Evolutionary conservation across 2,329 filamentous ascomycete species (phyloP).

Genomic region (Fusarium sp.): DNA sequence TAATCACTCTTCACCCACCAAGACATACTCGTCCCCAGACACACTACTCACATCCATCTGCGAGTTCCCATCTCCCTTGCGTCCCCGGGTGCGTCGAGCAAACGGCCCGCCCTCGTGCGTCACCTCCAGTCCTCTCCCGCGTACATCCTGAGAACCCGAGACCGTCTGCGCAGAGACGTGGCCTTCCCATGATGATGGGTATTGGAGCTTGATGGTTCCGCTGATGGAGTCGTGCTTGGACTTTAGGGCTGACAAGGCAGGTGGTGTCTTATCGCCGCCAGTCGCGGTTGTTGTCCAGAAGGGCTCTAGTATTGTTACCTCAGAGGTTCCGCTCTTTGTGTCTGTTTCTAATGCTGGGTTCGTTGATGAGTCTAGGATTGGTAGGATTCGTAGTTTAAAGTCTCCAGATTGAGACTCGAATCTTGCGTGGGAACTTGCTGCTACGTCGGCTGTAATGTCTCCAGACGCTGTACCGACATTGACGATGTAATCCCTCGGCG

Average conservation of each 20-base stretch:
- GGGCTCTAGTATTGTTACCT: constrained; percentile 54
- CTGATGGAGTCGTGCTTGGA: constrained; percentile 56
- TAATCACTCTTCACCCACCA: constrained; percentile 34
- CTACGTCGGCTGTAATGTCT: constrained; percentile 51
- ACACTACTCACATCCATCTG: constrained; percentile 45
- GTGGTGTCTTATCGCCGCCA: constrained; percentile 2
- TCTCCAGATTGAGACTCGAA: constrained; percentile 54
- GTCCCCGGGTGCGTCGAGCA: constrained; percentile 47
- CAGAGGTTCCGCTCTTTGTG: constrained; percentile 55
- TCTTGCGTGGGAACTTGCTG: constrained; percentile 49
- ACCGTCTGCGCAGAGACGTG: constrained; percentile 51
- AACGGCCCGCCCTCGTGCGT: constrained; percentile 45
- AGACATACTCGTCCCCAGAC: constrained; percentile 43
- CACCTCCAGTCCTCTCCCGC: constrained; percentile 55
- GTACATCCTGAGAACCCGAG: constrained; percentile 51
- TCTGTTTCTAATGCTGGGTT: constrained; percentile 50
- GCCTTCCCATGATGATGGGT: constrained; percentile 61
- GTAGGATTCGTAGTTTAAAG: constrained; percentile 53
- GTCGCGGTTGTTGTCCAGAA: constrained; percentile 47
- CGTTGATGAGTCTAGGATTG: constrained; percentile 50
- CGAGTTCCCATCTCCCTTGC: constrained; percentile 54
- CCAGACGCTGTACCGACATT: constrained; percentile 56
- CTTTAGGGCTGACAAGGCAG: constrained; percentile 49
- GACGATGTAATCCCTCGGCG: constrained; percentile 57
- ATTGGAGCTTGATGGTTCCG: constrained; percentile 53